Conservation (phyloP, 192 early-diverging fungal genomes). For the Lobosporangium transversale region DNA sequence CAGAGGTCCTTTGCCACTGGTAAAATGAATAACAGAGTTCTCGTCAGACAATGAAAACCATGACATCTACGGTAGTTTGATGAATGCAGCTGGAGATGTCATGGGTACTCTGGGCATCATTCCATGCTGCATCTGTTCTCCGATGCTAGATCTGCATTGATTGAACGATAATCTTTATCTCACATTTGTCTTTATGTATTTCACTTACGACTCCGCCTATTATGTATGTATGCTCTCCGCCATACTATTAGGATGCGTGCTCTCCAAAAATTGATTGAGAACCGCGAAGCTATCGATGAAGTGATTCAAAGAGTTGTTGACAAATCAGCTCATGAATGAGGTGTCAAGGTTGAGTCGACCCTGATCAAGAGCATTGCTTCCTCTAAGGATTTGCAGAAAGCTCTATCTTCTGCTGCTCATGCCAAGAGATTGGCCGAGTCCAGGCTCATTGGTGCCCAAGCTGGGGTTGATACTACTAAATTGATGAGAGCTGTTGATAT, state of each 20-base stretch:
- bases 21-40: constrained; percentile 13
- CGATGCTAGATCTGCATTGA: constrained; percentile 70
- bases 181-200: background rate
- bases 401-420: constrained; percentile 88
- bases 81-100: constrained; percentile 55
- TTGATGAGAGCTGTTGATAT: constrained; percentile 94
- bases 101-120: constrained; percentile 59
- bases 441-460: constrained; percentile 90
- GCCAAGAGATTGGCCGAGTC: constrained; percentile 89
- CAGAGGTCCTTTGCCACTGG: constrained; percentile 29
- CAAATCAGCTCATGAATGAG: constrained; percentile 78
- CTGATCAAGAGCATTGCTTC: constrained; percentile 89
- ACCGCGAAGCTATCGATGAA: constrained; percentile 85
- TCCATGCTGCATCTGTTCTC: constrained; percentile 59
- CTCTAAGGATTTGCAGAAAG: constrained; percentile 80
- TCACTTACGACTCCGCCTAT: background rate
- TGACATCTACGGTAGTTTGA: constrained; percentile 58
- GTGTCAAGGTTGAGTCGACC: constrained; percentile 82
- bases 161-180: constrained; percentile 68
- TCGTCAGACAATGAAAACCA: constrained; percentile 49
- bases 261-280: constrained; percentile 90
- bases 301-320: constrained; percentile 89
- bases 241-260: constrained; percentile 84
- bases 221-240: constrained; percentile 61
- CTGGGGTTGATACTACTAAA: constrained; percentile 88